Base-by-base conservation (phyloP, 2,329 filamentous ascomycete species). In the Cordyceps cateniannulata region DNA sequence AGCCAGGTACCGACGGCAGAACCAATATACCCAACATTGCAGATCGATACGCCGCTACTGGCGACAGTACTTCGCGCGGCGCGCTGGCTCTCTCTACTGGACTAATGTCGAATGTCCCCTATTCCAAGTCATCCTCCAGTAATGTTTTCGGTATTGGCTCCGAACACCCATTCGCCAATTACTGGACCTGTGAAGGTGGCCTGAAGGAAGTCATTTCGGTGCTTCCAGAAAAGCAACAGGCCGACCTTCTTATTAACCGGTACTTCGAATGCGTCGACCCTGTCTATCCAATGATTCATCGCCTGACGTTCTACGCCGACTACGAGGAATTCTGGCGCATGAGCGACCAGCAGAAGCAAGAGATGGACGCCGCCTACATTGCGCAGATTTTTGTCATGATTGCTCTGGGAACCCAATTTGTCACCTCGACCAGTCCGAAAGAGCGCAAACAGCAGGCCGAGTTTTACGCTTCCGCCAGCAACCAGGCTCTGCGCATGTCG, bases 131-230 rank as follows among this genome's bases (percentile, higher is more conserved):
- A 10, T 85, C 85, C 7, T 86, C 87, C 1, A 90, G 87, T 60
- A 91, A 90, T 65, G 87, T 92, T 60, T 93, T 93, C 69, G 89
- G 89, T n/a, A 85, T 91, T 64, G 89, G 88, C 16, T 86, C 87
- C 0, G 87, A 91, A 69, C 88, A 91, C 69, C 89, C 88, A 0
- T 92, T 92, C 69, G 86, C 88, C 68, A 93, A 93, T 69, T 93
- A 93, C 72, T 93, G 90, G 90, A 93, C 89, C 3, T 90, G 87
- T 68, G 83, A 87, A 63, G 89, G 90, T 52, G 89, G 89, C 0
- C 75, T 93, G 20, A 79, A 84, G 9, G 90, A 93, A 72, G 88
- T 92, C 7, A 85, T 92, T 48, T 85, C 83, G 1, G 88, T 92
- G 3, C 76, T 93, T 14, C 90, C 90, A 0, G 87, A 87, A 61